A percentile compares a stretch with the other conserved stretches of the same genome.
These are phyloP conservation scores for Fusarium vanettenii DNA, from an alignment of 2,329 filamentous ascomycete species.

Conservation along the genomic window DNA sequence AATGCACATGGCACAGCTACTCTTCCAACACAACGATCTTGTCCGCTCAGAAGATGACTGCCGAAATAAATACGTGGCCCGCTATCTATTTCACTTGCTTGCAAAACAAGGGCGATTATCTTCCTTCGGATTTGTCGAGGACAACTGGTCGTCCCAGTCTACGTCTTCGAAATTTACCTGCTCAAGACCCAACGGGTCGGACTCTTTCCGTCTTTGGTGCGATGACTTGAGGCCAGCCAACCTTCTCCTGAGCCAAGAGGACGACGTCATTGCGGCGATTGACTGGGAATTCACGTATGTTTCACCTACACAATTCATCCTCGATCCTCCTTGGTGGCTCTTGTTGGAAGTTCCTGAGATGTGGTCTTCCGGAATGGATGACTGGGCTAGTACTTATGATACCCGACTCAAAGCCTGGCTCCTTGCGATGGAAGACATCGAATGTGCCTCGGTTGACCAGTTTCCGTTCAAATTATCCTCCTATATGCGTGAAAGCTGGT, in stretches of 20 bases:
- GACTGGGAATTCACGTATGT: conserved; percentile 56
- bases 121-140: not conserved
- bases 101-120: conserved; percentile 11
- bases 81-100: conserved; percentile 40
- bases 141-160: not conserved
- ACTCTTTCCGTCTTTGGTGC: conserved; percentile 11
- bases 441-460: conserved; percentile 15
- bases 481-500: conserved; percentile 52
- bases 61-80: conserved; percentile 45
- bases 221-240: conserved; percentile 48
- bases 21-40: conserved; percentile 54
- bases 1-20: conserved; percentile 52
- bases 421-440: conserved; percentile 38
- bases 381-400: conserved; percentile 47
- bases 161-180: not conserved
- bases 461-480: conserved; percentile 34
- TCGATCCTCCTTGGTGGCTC: conserved; percentile 56
- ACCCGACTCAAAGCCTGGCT: conserved; percentile 49
- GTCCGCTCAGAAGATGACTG: conserved; percentile 32
- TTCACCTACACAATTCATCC: conserved; percentile 47
- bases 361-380: conserved; percentile 45
- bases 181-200: not conserved
- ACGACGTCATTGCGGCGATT: conserved; percentile 48
- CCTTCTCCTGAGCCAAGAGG: conserved; percentile 45
- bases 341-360: conserved; percentile 46